Evolutionary conservation across 768 basidiomycete genomes (phyloP), one percentile per base, ranked within the genome.

Genomic region (Serendipita vermifera): DNA sequence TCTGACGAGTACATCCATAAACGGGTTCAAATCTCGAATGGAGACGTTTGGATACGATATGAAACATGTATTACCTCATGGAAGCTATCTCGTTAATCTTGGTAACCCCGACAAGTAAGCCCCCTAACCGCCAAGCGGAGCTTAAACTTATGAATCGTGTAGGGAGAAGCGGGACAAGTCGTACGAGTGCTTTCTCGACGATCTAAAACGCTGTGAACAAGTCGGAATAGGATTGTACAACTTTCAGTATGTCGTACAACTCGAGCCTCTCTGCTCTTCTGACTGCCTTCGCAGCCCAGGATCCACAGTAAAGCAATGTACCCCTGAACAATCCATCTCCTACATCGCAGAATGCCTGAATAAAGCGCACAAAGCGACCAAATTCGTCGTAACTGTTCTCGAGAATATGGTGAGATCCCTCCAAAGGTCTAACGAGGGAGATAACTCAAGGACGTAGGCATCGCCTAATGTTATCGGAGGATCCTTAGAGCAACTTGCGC

Each of bases 71-170:
- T 69, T 93, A 2, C 87, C 87, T 1, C 90, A 92, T 60, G 88
- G 87, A 27, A 88, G 80, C 61, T 92, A 91, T 65, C 75, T 92
- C 27, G 77, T 91, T 48, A 92, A 92, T 63, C 74, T 91, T 1
- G 89, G 81, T 38, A 90, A 90, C 66, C 82, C 84, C 0, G 84
- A 89, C 58, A 60, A 60, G 86, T 87, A 53, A 56, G 85, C 68
- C 22, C 3, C n/a, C 24, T 56, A 31, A 20, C 14, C 54, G 38
- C 17, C 40, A 38, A 35, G 31, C 32, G 26, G 38, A 29, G 5
- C 33, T 32, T 40, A 55, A 14, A 26, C 31, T 22, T 22, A 38
- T 29, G 11, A 26, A 32, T 27, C 14, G 26, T 20, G 15, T 40
- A 85, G 83, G 5, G 71, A 72, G 20, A 87, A 85, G 58, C 75